Base-by-base conservation (phyloP, 1,284 basidiomycete genomes). In the Wolfiporia cocos region DNA sequence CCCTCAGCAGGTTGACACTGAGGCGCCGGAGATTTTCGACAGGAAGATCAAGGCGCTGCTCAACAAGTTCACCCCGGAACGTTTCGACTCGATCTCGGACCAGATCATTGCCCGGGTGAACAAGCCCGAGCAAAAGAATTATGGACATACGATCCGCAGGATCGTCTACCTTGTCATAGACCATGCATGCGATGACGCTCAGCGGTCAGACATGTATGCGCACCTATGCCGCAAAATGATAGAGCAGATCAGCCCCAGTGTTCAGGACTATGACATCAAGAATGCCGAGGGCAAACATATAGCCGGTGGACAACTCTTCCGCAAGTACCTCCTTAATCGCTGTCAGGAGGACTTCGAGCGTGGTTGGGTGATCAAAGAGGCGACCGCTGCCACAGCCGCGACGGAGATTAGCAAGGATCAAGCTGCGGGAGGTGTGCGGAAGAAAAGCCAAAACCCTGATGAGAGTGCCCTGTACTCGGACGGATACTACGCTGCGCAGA, bases 141-240 rank as follows among this genome's bases (percentile, higher is more conserved):
- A 98, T 60, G 94, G 93, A 3, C 79, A 88, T 48, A 96, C 93
- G 1, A 77, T 98, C 55, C 92, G 94, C 54, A 90, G 94, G 57
- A 94, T 97, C 60, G 97, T 96, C 67, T 83, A 86, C 52, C 83
- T 97, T 42, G 90, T 98, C 34, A 97, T 97, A 64, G 93, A 98
- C 65, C 95, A 96, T 74, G 93, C 94, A 4, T 56, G 54, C 0
- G 55, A 96, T 65, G 93, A 98, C 66, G 91, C 91, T 14, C 81
- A 85, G 26, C 96, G 91, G 87, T 93, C 89, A 7, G 89, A 92
- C 70, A 96, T 97, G 91, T 98, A 98, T 63, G 95, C 95, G 23
- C 83, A 87, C 39, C 72, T 99, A 36, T 97, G 94, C 62, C 76
- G 90, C 49, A 92, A 93, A 75, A 86, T 98, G 76, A 57, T 57